Conservation (phyloP, 1,139 yeast genomes). For the Blastobotrys niveus region DNA sequence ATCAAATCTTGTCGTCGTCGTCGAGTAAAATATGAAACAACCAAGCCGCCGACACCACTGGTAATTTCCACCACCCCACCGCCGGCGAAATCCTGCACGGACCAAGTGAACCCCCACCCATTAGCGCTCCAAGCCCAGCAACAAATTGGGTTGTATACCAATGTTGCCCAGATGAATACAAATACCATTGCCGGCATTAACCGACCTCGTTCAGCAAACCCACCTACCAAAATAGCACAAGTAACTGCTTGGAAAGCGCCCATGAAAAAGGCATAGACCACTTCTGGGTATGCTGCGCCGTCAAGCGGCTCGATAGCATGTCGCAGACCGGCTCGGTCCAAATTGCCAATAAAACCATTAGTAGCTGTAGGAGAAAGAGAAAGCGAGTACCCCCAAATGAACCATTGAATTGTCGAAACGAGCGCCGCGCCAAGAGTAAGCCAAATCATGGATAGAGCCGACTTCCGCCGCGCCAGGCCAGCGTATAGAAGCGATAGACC, state of each 20-base stretch:
- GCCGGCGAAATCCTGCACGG: constrained; percentile 93
- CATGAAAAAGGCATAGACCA: constrained; percentile 81
- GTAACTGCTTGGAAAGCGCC: constrained; percentile 90
- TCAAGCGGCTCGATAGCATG: constrained; percentile 48
- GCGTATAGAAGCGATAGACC: constrained; percentile 91
- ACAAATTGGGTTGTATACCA: constrained; percentile 88
- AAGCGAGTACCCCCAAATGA: constrained; percentile 94
- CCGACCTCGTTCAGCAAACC: constrained; percentile 92
- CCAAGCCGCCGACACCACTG: constrained; percentile 87
- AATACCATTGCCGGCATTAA: constrained; percentile 80
- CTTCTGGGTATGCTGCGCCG: constrained; percentile 59
- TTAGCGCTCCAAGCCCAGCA: constrained; percentile 91
- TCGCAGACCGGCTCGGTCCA: constrained; percentile 74
- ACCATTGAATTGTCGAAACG: constrained; percentile 89
- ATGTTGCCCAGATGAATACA: constrained; percentile 80
- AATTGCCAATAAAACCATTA: constrained; percentile 81
- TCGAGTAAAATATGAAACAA: constrained; percentile 75
- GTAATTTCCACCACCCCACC: constrained; percentile 96
- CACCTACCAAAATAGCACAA: constrained; percentile 85
- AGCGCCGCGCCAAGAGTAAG: constrained; percentile 67
- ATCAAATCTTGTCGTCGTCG: constrained; percentile 75
- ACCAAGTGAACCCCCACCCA: constrained; percentile 84
- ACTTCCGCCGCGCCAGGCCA: constrained; percentile 86
- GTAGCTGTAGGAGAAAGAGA: constrained; percentile 74
- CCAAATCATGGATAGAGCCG: constrained; percentile 88